Evolutionary conservation across 345 rosid genomes (phyloP), one percentile per base, ranked within the genome.

Genomic region (Pelargonium nanum): DNA sequence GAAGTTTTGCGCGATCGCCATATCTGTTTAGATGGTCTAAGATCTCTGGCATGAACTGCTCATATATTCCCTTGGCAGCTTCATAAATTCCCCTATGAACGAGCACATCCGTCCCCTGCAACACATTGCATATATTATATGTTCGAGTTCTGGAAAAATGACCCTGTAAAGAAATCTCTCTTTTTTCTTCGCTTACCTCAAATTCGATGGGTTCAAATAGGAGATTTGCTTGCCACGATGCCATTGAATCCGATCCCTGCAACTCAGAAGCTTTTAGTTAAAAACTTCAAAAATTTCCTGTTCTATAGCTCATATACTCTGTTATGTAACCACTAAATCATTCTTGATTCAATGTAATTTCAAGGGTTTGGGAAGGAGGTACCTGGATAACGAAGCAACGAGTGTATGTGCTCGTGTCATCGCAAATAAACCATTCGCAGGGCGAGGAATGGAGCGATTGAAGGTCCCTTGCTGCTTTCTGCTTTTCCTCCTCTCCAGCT

Each of bases 11-110:
- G 19, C 79, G 80, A 6, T 83, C 85, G 12, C 93, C 93, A 5
- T 80, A 62, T 60, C 15, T 74, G 16, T 75, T 67, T 72, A 89
- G 59, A 69, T 88, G 96, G 32, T 83, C 80, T 21, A 78, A 74
- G 55, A 88, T 85, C 70, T 79, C 85, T 13, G 92, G 93, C 78
- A 86, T 62, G 79, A 86, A 86, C 58, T 81, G 96, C 25, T 82
- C 72, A 60, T 82, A 88, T 62, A 88, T 79, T 60, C 95, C 96
- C 73, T 86, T 92, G 44, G 98, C 96, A 24, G 89, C 98, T 78
- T 88, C 95, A 53, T 92, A 85, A 67, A 91, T 88, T 75, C 98
- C 96, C 77, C 96, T 83, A n/a, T n/a, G n/a, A n/a, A n/a, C n/a
- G n/a, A n/a, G n/a, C n/a, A n/a, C n/a, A 59, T 89, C 5, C 54